phyloP scores from a whole-genome alignment of 2,329 filamentous ascomycete species.

The Triangularia verruculosa region DNA sequence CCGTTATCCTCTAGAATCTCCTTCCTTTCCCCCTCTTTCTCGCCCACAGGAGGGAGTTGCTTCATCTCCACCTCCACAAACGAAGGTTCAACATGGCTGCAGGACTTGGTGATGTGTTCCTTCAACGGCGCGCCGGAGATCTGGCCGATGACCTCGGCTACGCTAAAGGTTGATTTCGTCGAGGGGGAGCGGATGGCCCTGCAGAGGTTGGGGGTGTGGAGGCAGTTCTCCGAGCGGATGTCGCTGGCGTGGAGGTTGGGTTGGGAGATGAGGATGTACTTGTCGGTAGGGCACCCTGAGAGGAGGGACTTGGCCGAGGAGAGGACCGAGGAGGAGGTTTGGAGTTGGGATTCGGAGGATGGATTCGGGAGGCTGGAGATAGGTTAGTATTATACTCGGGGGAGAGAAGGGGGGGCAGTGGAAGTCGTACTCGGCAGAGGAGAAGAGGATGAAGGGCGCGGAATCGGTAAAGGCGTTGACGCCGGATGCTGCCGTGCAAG shows the following conservation, averaged over 20 bases:
- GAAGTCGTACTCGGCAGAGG: conserved; percentile 69
- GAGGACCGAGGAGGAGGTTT: conserved; percentile 46
- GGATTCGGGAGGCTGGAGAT: conserved; percentile 33
- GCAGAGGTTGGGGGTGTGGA: conserved; percentile 53
- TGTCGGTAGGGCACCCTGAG: conserved; percentile 65
- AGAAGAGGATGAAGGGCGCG: conserved; percentile 85
- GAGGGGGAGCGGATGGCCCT: conserved; percentile 36
- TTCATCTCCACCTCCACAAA: conserved; percentile 43
- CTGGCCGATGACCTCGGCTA: conserved; percentile 57
- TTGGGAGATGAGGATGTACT: conserved; percentile 77
- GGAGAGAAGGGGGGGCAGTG: background rate
- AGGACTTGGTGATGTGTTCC: conserved; percentile 46
- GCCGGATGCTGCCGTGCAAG: conserved; percentile 49
- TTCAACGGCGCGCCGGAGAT: conserved; percentile 42
- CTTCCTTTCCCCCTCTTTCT: conserved; percentile 43
- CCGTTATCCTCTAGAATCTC: conserved; percentile 47
- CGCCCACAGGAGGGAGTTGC: conserved; percentile 35
- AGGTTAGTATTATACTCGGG: conserved; percentile 31
- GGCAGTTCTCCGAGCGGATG: conserved; percentile 49
- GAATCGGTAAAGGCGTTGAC: conserved; percentile 75
- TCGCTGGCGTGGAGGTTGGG: conserved; percentile 70
- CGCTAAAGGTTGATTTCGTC: conserved; percentile 42
- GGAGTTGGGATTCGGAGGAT: conserved; percentile 46
- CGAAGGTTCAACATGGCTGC: conserved; percentile 34
- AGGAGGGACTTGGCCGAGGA: conserved; percentile 51